A percentile compares a stretch with the other conserved stretches of the same genome.
These are phyloP conservation scores for Salisapilia sapeloensis DNA, from an alignment of 352 stramenopile species.

Conservation along the genomic window DNA sequence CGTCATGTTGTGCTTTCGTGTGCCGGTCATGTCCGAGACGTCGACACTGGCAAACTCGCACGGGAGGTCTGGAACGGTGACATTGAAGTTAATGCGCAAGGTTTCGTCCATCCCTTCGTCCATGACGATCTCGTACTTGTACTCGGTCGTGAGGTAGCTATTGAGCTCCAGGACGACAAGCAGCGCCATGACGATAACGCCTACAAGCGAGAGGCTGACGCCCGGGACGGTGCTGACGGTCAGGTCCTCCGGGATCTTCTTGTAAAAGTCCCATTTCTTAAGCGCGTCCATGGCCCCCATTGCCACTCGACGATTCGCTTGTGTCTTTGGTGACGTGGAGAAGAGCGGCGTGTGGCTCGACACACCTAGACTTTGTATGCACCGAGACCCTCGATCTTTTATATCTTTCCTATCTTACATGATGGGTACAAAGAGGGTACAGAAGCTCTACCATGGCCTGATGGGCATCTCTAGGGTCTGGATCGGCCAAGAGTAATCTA, in stretches of 20 bases:
- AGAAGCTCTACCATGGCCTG: no score
- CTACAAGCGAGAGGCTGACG: slow-evolving; percentile 67
- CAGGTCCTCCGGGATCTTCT: slow-evolving; percentile 83
- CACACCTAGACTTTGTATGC: no score
- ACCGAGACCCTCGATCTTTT: no score
- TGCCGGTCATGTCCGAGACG: slow-evolving; percentile 94
- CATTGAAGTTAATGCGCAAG: slow-evolving; percentile 97
- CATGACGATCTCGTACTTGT: slow-evolving; percentile 83
- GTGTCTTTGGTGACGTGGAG: slow-evolving; percentile 1
- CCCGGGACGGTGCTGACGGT: slow-evolving; percentile 74
- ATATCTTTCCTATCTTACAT: no score
- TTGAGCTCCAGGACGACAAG: slow-evolving; percentile 85
- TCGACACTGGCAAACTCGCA: slow-evolving; percentile 95
- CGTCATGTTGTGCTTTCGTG: slow-evolving; percentile 95
- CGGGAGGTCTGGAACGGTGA: slow-evolving; percentile 93
- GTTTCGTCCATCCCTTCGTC: slow-evolving; percentile 72
- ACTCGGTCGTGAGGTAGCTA: slow-evolving; percentile 69
- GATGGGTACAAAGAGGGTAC: no score
- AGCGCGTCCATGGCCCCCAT: slow-evolving; percentile 80
- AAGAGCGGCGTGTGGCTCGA: no score
- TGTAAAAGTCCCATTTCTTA: slow-evolving; percentile 87
- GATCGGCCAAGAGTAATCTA: no score
- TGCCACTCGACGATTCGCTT: slow-evolving; percentile 4
- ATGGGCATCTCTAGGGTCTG: no score
- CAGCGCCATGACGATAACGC: slow-evolving; percentile 81